Evolutionary conservation across 164 flowering plant genomes (phyloP).

Genomic region (Buxus sempervirens): DNA sequence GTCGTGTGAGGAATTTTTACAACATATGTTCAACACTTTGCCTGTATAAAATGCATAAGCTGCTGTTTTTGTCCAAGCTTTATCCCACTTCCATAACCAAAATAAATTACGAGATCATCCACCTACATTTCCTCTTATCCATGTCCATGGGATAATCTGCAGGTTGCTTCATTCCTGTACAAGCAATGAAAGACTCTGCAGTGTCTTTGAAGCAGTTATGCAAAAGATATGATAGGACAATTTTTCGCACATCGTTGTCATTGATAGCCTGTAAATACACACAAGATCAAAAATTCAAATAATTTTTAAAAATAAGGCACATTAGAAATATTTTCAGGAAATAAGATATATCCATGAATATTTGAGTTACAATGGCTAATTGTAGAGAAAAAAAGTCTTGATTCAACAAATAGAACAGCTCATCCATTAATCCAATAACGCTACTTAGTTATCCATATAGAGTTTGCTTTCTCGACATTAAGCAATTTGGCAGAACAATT

Average conservation of each 20-base stretch:
- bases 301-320: neutral
- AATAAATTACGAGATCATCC: neutral
- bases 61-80: too few relatives aligned
- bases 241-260: constrained; percentile 60
- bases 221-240: constrained; percentile 83
- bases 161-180: constrained; percentile 68
- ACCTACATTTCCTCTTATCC: constrained; percentile 89
- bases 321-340: too few relatives aligned
- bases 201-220: constrained; percentile 89
- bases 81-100: constrained; percentile 1
- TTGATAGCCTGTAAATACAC: constrained; percentile 47
- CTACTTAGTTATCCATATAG: too few relatives aligned
- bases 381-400: too few relatives aligned
- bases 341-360: neutral
- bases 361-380: too few relatives aligned
- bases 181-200: constrained; percentile 68
- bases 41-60: too few relatives aligned
- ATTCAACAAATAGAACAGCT: too few relatives aligned
- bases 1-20: too few relatives aligned
- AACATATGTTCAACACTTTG: too few relatives aligned
- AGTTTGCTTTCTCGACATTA: too few relatives aligned
- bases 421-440: too few relatives aligned
- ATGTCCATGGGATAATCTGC: constrained; percentile 63
- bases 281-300: neutral
- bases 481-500: too few relatives aligned